Base-by-base conservation (phyloP, 805 yeast genomes). In the Metschnikowia dekortorum region DNA sequence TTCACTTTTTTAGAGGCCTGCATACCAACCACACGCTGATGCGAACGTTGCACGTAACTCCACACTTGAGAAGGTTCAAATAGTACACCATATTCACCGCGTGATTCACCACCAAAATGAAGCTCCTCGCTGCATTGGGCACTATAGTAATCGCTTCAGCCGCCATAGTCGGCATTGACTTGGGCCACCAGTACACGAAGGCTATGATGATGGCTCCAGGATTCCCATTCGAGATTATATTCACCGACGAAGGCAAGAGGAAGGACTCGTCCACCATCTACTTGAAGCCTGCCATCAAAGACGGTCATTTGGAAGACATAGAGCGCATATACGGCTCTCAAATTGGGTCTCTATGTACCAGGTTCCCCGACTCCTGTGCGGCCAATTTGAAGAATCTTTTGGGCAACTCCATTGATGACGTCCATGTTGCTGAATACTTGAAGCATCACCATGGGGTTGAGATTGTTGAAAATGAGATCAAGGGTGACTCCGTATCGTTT, bases 121-220 rank as follows among this genome's bases (percentile, higher is more conserved):
- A 46, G 50, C 53, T 53, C 34, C 43, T 52, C 45, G 45, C 54
- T 16, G 39, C 48, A 29, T 48, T 53, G 32, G 46, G 36, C 30
- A 48, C 53, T 40, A 42, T 56, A 30, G 44, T 54, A 8, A 29
- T 50, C 34, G 61, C 67, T 1, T 55, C 65, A 8, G 82, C 80
- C 9, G 92, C 97, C 2, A 78, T 94, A 8, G 71, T 94, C 45
- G 98, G 97, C 22, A 74, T 94, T 37, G 99, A 94, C 65, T 84
- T 78, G 62, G 99, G 99, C 47, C 85, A 87, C 49, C 92, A 90
- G 61, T 87, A 75, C 72, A 81, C 90, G 26, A 94, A 94, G 65
- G 89, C 96, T 2, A 88, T 85, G 45, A 73, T 94, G 42, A 87
- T 94, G 38, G 96, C 97, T 0, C 97, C 97, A 0, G 89, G 90